A percentile compares a stretch with the other conserved stretches of the same genome.
phyloP scores from a whole-genome alignment of 73 alveolate species.

The Diophrys appendiculata region DNA sequence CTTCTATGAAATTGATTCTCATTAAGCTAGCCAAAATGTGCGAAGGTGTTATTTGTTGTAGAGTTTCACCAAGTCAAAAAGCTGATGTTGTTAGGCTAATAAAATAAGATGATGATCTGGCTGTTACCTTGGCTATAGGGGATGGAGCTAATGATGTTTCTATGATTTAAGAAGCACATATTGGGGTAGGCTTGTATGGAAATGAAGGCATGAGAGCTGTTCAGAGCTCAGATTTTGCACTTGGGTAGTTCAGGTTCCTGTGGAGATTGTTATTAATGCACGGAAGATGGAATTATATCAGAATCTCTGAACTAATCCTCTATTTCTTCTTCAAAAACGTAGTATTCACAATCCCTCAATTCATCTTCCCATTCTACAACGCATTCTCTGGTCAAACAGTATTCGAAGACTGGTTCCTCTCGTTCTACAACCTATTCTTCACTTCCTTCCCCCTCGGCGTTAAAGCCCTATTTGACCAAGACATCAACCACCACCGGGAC shows the following conservation, averaged over 20 bases:
- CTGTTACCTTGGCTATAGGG: slow-evolving; percentile 79
- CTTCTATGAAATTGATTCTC: slow-evolving; percentile 30
- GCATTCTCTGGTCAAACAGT: slow-evolving; percentile 88
- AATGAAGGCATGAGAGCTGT: slow-evolving; percentile 98
- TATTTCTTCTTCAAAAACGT: slow-evolving; percentile 92
- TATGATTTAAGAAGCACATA: slow-evolving; percentile 86
- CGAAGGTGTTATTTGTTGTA: slow-evolving; percentile 76
- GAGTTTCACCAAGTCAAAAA: slow-evolving; percentile 84
- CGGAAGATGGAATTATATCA: slow-evolving; percentile 86
- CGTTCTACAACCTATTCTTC: slow-evolving; percentile 46
- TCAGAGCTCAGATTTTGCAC: slow-evolving; percentile 85
- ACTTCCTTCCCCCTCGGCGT: slow-evolving; percentile 30
- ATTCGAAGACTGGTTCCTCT: slow-evolving; percentile 87
- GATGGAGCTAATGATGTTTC: slow-evolving; percentile 94
- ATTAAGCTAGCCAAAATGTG: slow-evolving; percentile 53
- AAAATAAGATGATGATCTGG: slow-evolving; percentile 66
- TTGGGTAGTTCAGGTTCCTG: slow-evolving; percentile 85
- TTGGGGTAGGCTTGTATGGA: slow-evolving; percentile 93
- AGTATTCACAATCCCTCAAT: slow-evolving; percentile 91
- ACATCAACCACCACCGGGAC: slow-evolving; percentile 55
- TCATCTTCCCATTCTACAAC: slow-evolving; percentile 75
- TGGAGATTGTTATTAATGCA: slow-evolving; percentile 84
- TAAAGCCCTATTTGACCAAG: slow-evolving; percentile 29
- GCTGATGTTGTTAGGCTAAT: slow-evolving; percentile 83
- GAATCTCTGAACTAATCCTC: slow-evolving; percentile 82